Base-by-base conservation (phyloP, 2,329 filamentous ascomycete species). In the Aspergillus quadrilineatus region DNA sequence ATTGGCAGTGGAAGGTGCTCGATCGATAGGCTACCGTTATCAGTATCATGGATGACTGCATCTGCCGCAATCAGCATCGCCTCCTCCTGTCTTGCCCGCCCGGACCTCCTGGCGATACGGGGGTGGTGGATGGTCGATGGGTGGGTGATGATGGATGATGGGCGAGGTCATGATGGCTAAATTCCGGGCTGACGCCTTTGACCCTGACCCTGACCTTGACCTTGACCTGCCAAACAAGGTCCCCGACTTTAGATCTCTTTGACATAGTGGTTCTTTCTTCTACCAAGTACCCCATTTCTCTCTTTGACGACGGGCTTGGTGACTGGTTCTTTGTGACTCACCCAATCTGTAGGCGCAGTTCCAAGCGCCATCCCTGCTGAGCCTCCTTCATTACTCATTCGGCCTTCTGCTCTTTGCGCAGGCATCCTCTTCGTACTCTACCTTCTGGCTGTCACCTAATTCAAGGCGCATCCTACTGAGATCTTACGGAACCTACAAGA, bases 51-150 rank as follows among this genome's bases (percentile, higher is more conserved):
- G 12, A 46, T 48, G 43, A 56, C 44, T 49, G 55, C 50, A 32
- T 49, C 52, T 60, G 51, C 57, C 54, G 43, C 41, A 60, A 56
- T 57, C 57, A 57, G 57, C 55, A 60, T 46, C 55, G 55, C 52
- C 58, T 55, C 55, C 34, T 37, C 17, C 14, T 5, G 7, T 14
- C 34, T 37, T 14, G 39, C 39, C 12, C 39, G 58, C 58, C 52
- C 58, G 55, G 58, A 46, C 58, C 58, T 44, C 57, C 37, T 37
- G 34, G 34, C 14, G 34, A 37, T 37, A 22, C 22, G 22, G 22
- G 22, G 22, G 22, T 22, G 22, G 22, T 22, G 22, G 22, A 4
- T 22, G 22, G 22, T 22, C 22, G 22, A 22, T 22, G 22, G 22
- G 22, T 22, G 22, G 22, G 22, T 22, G 22, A 22, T 22, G 22